Base-by-base conservation (phyloP, 2,329 filamentous ascomycete genomes). In the Pestalotiopsis sp. region DNA sequence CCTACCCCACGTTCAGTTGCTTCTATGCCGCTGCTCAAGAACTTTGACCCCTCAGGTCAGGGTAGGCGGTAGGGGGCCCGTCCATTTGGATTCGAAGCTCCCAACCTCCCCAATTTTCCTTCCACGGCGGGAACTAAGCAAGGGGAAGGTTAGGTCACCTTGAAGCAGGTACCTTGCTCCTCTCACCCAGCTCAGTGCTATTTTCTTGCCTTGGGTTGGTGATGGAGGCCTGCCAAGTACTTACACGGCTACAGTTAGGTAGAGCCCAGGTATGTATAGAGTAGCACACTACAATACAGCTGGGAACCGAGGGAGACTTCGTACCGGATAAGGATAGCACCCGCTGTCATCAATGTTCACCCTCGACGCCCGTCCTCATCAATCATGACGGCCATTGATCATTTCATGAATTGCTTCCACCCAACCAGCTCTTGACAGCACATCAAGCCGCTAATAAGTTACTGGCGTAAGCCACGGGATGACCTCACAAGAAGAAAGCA, bases 121-220 rank as follows among this genome's bases (percentile, higher is more conserved):
- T 36, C 38, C 63, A 65, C 63, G 58, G 49, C 63, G 63, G 63
- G 63, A 65, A 45, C 63, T 65, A 65, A 55, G 31, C 63, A 65
- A 52, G 45, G 45, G 45, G 45, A 20, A 20, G 41, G 14, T 5
- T n/a, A 52, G 45, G 45, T 52, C 45, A 20, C 45, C 45, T 52
- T 52, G 45, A 9, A 5, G 45, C 45, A 52, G 45, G 45, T 52
- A 52, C 45, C 11, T 23, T 36, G 9, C 31, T 36, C 31, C 31
- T 36, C 31, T 36, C 2, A 27, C 27, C 27, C 27, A 27, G 27
- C 27, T 27, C 27, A 27, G 27, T 27, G 27, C 27, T 36, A 36
- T 36, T 36, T 36, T 36, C 31, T 9, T 36, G 6, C 31, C 31
- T 36, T 36, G 31, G 31, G 31, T 9, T 36, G 31, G 31, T 9